Evolutionary conservation across 169 alveolate species (phyloP), one percentile per base, ranked within the genome.

Genomic region (Plasmodium vivax): DNA sequence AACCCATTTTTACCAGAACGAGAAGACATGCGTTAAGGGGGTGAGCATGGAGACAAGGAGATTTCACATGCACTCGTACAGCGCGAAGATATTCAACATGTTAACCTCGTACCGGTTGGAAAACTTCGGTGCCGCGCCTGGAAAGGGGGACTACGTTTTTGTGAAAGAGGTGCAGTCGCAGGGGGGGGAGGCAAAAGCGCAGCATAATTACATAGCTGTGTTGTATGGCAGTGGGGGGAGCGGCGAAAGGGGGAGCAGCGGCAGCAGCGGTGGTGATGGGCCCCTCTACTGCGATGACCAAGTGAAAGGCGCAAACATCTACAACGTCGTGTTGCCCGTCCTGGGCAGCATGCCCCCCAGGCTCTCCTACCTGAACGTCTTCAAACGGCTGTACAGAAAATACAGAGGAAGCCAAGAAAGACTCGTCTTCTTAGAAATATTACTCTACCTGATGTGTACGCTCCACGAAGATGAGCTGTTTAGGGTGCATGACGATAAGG

Each of bases 21-120:
- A 92, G 75, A 75, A 71, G 45, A 82, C 47, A 34, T 92, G 95
- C 41, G 92, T 92, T 71, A 92, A 92, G 41, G 92, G 92, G 16
- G 79, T 92, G n/a, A 62, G 92, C 43, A 92, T 92, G 95, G 95
- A 92, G 83, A 82, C 92, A 36, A 30, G 95, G 38, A 41, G 95
- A 81, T 92, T 92, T 56, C 95, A 92, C 75, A 92, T 92, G 95
- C 95, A 92, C 47, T 81, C 95, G 0, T 92, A 92, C 56, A 92
- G 92, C 77, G 92, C 95, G 54, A 92, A 92, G 41, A 92, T 92
- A 72, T 92, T 92, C 75, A 92, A 92, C 51, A 58, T 92, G 79
- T 36, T 92, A 83, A 92, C 95, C 16, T 92, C 95, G 14, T 92
- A 92, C n/a, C 56, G 95, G 58, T 82, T 92, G 58, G 54, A 81